Base-by-base conservation (phyloP, 73 alveolate species). In the Paramecium bursaria region DNA sequence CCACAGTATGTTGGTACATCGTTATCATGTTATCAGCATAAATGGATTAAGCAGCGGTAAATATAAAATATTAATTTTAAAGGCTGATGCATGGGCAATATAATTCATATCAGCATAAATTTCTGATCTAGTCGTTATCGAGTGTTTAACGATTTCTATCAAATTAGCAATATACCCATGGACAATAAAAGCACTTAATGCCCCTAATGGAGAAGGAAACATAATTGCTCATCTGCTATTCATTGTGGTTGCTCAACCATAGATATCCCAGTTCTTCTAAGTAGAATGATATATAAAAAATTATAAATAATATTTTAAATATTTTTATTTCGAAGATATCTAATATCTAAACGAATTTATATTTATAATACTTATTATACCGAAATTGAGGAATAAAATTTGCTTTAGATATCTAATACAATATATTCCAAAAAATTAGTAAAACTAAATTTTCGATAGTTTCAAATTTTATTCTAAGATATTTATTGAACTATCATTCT, bases 81-180 rank as follows among this genome's bases (percentile, higher is more conserved):
- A 50, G 73, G 73, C 73, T 9, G 26, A 50, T 50, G 5, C 26
- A 1, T 50, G 73, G 73, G 73, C 73, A 50, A 6, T 50, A 4
- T 50, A 50, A 50, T 50, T 50, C 13, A 42, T 42, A 50, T 50
- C 73, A 50, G 26, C 73, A 0, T 50, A 50, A 50, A 19, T 50
- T 3, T 25, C 26, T 50, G 73, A 50, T 50, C 35, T 50, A 17
- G 13, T 50, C 1, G 26, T 50, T 0, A 42, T 7, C 0, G 73
- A 50, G 26, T 50, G 22, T 19, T 15, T 50, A 3, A 19, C 14
- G 7, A 50, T 50, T 3, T 0, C 73, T 7, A 19, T 50, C 0
- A 50, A 50, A 50, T 42, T 50, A 9, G 9, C 39, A 1, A 14
- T 50, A 2, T 50, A 50, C 26, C 73, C 73, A 25, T 50, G 73